phyloP scores from a whole-genome alignment of 441 rosid species.

The Croton laevigatus region DNA sequence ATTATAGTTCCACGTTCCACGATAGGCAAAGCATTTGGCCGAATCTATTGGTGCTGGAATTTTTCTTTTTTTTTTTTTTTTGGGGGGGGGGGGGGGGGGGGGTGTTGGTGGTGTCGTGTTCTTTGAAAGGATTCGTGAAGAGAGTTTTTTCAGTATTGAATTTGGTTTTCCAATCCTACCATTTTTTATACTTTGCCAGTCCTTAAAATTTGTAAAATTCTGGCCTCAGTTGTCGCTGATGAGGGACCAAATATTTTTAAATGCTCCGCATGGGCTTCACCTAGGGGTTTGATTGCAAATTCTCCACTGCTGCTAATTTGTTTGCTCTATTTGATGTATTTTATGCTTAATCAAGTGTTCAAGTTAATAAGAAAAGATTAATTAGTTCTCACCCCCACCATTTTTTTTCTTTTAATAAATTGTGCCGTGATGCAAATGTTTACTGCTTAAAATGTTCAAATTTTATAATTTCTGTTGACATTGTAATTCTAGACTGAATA shows the following conservation, averaged over 20 bases:
- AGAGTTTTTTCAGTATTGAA: conserved; percentile 37
- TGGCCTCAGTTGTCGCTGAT: not conserved
- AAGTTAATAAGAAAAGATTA: not conserved
- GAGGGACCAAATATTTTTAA: conserved; percentile 1
- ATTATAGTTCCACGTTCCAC: conserved; percentile 9
- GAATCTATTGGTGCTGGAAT: conserved; percentile 86
- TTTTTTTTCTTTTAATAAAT: no score
- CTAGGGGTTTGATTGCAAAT: not conserved
- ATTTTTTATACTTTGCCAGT: not conserved
- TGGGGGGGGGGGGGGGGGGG: no score
- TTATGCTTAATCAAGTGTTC: not conserved
- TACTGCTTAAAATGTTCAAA: not conserved
- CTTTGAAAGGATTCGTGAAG: conserved; percentile 70
- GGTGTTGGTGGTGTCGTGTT: no score
- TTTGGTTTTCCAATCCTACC: not conserved
- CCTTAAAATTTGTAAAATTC: not conserved
- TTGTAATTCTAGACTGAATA: no score
- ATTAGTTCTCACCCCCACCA: not conserved
- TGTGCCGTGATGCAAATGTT: no score
- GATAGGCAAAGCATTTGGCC: conserved; percentile 89
- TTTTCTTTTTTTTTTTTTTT: no score
- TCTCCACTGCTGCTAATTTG: not conserved
- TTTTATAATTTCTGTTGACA: no score
- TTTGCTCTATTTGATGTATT: not conserved
- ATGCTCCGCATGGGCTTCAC: not conserved